Base-by-base conservation (phyloP, 352 stramenopile species). In the Phytophthora colocasiae region DNA sequence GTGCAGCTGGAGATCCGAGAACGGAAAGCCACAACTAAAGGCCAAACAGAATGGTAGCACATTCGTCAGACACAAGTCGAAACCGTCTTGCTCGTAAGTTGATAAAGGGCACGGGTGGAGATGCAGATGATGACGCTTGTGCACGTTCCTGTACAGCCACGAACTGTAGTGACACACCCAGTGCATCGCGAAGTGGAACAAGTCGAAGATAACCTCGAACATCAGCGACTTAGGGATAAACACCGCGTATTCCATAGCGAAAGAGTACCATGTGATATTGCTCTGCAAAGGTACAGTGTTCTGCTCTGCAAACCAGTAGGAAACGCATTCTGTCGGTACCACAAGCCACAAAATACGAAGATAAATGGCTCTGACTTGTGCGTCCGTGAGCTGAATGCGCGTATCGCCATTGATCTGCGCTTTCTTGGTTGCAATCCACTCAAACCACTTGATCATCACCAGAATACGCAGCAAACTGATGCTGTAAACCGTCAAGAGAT, bases 141-240 rank as follows among this genome's bases (percentile, higher is more conserved):
- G 90, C 11, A 83, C 82, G 44, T 93, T 75, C 62, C 82, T 75
- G 66, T 95, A 95, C 4, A 96, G 77, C 71, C 81, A 89, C 43
- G 77, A 60, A 45, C 77, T 78, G 39, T 76, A 69, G 58, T 94
- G 87, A 58, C 82, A 94, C 24, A 69, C 46, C 78, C 85, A 92
- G 69, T 97, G 90, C 57, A 83, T 76, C 3, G 57, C 56, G 53
- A 89, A 97, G 74, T 97, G 90, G 59, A 95, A 93, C 2, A 96
- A 78, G 71, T 97, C 90, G 61, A 97, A 96, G 26, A 87, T 58
- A 29, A 96, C 9, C 49, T 97, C 90, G 58, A 96, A 94, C 19
- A 82, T 49, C 19, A 97, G 79, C 54, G 90, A 97, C 72, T 91
- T 91, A 46, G 85, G 81, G 48, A 97, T 81, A 63, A 97, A 97